phyloP scores from a whole-genome alignment of 192 early-diverging fungal genomes.

The Podila verticillata region DNA sequence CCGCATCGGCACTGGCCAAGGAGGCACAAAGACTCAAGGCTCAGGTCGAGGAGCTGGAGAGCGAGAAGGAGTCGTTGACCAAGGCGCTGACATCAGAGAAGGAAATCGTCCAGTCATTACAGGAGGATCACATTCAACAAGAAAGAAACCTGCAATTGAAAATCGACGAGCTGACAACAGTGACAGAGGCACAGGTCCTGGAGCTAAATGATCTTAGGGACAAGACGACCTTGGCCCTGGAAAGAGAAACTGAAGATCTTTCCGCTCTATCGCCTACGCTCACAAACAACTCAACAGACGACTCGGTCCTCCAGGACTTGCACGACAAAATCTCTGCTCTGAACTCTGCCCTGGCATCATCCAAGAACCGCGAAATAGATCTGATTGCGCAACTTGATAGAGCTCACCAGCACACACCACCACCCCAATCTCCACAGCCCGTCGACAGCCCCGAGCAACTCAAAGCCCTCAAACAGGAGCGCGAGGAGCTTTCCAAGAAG shows the following conservation, averaged over 20 bases:
- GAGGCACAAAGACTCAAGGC: conserved; percentile 16
- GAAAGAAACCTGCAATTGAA: not conserved
- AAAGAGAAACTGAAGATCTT: no score
- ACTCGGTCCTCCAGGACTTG: not conserved
- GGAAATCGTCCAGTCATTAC: not conserved
- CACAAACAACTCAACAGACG: no score
- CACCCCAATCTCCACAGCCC: not conserved
- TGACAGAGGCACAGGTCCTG: not conserved
- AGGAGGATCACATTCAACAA: not conserved
- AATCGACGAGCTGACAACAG: not conserved
- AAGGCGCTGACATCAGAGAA: not conserved
- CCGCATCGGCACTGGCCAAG: conserved; percentile 9
- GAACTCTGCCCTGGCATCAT: not conserved
- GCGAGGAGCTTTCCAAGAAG: conserved; percentile 41
- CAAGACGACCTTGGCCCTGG: not conserved
- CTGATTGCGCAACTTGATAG: not conserved
- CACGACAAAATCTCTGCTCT: not conserved
- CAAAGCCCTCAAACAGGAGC: conserved; percentile 31
- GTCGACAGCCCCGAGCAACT: conserved; percentile 21
- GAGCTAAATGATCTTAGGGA: not conserved
- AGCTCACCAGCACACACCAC: not conserved
- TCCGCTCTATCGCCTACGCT: no score
- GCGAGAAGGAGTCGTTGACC: not conserved
- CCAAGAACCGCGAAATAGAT: conserved; percentile 3
- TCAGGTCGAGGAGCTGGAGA: conserved; percentile 19